These are phyloP conservation scores for Extremus antarcticus DNA, from an alignment of 495 filamentous ascomycete genomes.

Conservation along the genomic window DNA sequence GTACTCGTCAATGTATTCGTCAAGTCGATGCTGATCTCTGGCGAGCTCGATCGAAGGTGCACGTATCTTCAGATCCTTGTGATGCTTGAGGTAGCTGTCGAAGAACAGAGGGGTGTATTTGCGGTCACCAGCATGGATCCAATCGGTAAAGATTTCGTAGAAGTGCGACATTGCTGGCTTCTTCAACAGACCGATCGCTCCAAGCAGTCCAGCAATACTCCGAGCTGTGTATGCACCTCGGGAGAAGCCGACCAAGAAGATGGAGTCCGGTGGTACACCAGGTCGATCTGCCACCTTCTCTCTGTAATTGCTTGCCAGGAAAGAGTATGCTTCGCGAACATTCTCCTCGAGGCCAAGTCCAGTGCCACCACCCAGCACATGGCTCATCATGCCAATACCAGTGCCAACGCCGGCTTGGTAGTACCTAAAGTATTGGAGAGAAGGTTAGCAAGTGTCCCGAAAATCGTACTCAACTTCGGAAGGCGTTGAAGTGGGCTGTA, in stretches of 20 bases:
- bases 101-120: slow-evolving; percentile 21
- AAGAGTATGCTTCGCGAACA: slow-evolving; percentile 28
- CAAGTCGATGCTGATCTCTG: not conserved
- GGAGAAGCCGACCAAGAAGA: slow-evolving; percentile 35
- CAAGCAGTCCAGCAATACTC: slow-evolving; percentile 30
- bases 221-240: slow-evolving; percentile 32
- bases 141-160: slow-evolving; percentile 25
- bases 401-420: slow-evolving; percentile 19
- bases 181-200: slow-evolving; percentile 30
- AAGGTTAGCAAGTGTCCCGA: not conserved
- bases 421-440: slow-evolving; percentile 2
- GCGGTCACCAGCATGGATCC: slow-evolving; percentile 19
- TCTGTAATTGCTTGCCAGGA: slow-evolving; percentile 32
- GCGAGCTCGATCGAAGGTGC: not conserved
- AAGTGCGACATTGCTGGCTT: slow-evolving; percentile 19
- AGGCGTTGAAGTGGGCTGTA: too few relatives aligned
- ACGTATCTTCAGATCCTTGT: not conserved
- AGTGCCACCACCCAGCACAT: slow-evolving; percentile 17
- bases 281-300: slow-evolving; percentile 24
- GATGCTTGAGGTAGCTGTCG: slow-evolving; percentile 10
- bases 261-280: slow-evolving; percentile 12
- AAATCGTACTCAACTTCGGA: not conserved
- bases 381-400: slow-evolving; percentile 16
- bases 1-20: slow-evolving; percentile 11
- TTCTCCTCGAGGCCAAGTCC: slow-evolving; percentile 21